Conservation (phyloP, 2,329 filamentous ascomycete genomes). For the Chaetomium sp. region DNA sequence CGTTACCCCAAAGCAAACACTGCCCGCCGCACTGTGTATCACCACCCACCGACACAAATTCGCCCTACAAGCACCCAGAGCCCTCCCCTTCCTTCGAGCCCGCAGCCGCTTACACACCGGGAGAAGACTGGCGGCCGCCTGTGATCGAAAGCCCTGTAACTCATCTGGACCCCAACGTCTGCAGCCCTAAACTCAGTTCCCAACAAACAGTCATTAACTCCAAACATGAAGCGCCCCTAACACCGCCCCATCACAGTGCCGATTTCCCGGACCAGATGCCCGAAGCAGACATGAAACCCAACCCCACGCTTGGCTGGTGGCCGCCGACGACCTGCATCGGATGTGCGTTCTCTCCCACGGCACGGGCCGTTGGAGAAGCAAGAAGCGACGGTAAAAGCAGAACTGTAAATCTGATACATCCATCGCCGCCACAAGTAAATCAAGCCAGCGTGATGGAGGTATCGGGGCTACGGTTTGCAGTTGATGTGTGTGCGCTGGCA, state of each 20-base stretch:
- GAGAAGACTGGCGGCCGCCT: constrained; percentile 14
- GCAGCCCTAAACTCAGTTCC: not conserved
- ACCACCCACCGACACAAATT: no score
- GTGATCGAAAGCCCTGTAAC: no score
- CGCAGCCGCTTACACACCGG: constrained; percentile 5
- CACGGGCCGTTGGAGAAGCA: not conserved
- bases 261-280: not conserved
- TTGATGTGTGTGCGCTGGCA: constrained; percentile 15
- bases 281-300: constrained; percentile 19
- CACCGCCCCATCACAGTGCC: no score
- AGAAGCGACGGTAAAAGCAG: not conserved
- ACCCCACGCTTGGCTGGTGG: constrained; percentile 22
- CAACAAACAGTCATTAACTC: no score
- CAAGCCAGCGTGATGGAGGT: constrained; percentile 8
- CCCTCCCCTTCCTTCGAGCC: not conserved
- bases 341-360: no score
- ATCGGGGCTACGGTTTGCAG: constrained; percentile 19
- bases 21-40: no score
- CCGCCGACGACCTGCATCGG: not conserved
- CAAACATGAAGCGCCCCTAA: no score
- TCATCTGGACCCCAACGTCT: no score
- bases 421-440: no score
- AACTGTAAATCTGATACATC: no score
- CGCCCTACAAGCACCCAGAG: not conserved
- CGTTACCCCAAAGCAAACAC: no score